Evolutionary conservation across 202 grass and related monocot genomes (phyloP).

Genomic region (Zizania palustris): DNA sequence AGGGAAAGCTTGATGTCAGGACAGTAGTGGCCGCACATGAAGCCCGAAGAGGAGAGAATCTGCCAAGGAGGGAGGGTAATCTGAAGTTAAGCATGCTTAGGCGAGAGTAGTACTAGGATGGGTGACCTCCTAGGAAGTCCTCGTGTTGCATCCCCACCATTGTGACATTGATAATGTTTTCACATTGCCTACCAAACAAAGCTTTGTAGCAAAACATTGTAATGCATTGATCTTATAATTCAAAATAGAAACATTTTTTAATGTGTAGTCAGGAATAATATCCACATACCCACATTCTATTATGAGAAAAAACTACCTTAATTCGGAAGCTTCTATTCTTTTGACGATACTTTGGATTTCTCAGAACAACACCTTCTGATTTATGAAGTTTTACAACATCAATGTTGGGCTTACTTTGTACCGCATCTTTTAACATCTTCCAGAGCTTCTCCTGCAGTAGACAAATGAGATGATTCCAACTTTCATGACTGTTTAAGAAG

Average conservation of each 20-base stretch:
- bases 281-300: neutral
- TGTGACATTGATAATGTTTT: too few relatives aligned
- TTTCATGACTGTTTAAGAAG: constrained; percentile 16
- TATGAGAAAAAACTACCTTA: constrained; percentile 53
- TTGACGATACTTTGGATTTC: constrained; percentile 87
- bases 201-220: neutral
- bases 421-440: constrained; percentile 92
- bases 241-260: too few relatives aligned
- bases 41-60: too few relatives aligned
- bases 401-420: constrained; percentile 78
- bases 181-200: neutral
- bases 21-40: too few relatives aligned
- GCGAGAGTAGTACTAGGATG: too few relatives aligned
- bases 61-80: too few relatives aligned
- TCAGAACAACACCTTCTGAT: constrained; percentile 95
- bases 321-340: constrained; percentile 82
- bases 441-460: constrained; percentile 91
- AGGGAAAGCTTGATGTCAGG: too few relatives aligned
- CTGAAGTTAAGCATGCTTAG: too few relatives aligned
- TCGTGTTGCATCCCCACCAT: too few relatives aligned
- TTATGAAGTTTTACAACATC: constrained; percentile 98
- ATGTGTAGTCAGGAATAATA: neutral
- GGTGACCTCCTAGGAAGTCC: too few relatives aligned
- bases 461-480: constrained; percentile 34
- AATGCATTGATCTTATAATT: too few relatives aligned